Conservation (phyloP, 208 protist species). For the Porcisia hertigi region DNA sequence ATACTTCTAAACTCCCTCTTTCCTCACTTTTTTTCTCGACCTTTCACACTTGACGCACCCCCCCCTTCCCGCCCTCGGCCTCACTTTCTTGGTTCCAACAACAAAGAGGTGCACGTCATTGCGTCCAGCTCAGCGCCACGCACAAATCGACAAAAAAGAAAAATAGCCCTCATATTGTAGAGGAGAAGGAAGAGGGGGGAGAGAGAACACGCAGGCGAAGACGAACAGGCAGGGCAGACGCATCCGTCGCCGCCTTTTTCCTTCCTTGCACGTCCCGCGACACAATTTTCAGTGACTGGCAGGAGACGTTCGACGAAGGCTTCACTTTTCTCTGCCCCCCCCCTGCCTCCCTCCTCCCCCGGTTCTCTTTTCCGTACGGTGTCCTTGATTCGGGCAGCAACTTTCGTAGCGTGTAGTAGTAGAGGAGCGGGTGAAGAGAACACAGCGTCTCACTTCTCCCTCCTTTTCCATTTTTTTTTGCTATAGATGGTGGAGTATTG, state of each 20-base stretch:
- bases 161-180: background rate
- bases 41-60: background rate
- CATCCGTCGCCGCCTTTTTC: background rate
- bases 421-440: background rate
- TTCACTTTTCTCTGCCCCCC: background rate
- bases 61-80: background rate
- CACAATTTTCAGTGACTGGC: too few species aligned
- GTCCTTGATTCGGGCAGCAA: background rate
- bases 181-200: too few species aligned
- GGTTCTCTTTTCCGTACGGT: background rate
- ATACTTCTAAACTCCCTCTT: background rate
- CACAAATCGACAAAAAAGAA: background rate
- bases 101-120: background rate
- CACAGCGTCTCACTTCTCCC: background rate
- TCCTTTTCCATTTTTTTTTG: background rate
- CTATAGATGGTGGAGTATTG: background rate
- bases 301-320: background rate
- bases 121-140: background rate
- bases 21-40: background rate
- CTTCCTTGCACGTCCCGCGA: background rate
- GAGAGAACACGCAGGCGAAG: background rate
- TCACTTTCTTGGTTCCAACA: background rate
- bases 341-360: background rate
- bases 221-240: background rate
- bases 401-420: background rate